Percentiles rank a stretch among this genome's conserved stretches.
phyloP scores from a whole-genome alignment of 2,329 filamentous ascomycete species.

The Alternaria arbusti region DNA sequence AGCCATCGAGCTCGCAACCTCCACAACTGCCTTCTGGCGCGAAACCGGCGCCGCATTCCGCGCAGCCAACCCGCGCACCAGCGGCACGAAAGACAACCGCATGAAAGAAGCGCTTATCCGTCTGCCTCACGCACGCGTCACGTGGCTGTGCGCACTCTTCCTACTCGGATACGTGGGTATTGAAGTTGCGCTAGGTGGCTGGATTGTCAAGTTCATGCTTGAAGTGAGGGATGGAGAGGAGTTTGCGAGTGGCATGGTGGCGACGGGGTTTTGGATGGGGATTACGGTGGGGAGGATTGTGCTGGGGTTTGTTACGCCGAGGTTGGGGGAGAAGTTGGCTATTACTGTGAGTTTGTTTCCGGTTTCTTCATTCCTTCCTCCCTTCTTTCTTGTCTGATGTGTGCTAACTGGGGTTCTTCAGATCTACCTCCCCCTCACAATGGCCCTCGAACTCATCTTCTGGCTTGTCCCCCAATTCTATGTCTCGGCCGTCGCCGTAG shows the following conservation, averaged over 20 bases:
- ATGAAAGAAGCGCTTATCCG: conserved; percentile 59
- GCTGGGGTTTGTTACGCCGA: conserved; percentile 77
- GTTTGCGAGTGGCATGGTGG: conserved; percentile 76
- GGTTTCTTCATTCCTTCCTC: not conserved
- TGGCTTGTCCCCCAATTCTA: conserved; percentile 82
- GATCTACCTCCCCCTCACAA: conserved; percentile 69
- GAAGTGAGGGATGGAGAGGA: conserved; percentile 70
- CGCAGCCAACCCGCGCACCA: conserved; percentile 54
- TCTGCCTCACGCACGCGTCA: conserved; percentile 59
- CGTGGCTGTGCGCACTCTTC: conserved; percentile 77
- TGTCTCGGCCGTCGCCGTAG: conserved; percentile 73
- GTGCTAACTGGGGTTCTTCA: conserved; percentile 13
- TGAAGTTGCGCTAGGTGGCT: conserved; percentile 78
- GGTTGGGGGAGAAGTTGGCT: conserved; percentile 71
- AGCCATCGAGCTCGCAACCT: conserved; percentile 61
- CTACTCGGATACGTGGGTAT: conserved; percentile 79
- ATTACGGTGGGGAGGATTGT: conserved; percentile 75
- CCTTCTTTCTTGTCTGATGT: not conserved
- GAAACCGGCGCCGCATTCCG: conserved; percentile 66
- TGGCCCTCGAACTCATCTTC: conserved; percentile 73
- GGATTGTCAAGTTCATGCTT: conserved; percentile 87
- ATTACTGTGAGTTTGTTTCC: conserved; percentile 47
- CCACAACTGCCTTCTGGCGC: conserved; percentile 66
- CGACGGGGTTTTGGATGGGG: conserved; percentile 84
- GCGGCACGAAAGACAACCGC: conserved; percentile 54